Percentiles rank a stretch among this genome's conserved stretches.
Conservation (phyloP, 2,329 filamentous ascomycete species). For the Neonectria magnoliae region DNA sequence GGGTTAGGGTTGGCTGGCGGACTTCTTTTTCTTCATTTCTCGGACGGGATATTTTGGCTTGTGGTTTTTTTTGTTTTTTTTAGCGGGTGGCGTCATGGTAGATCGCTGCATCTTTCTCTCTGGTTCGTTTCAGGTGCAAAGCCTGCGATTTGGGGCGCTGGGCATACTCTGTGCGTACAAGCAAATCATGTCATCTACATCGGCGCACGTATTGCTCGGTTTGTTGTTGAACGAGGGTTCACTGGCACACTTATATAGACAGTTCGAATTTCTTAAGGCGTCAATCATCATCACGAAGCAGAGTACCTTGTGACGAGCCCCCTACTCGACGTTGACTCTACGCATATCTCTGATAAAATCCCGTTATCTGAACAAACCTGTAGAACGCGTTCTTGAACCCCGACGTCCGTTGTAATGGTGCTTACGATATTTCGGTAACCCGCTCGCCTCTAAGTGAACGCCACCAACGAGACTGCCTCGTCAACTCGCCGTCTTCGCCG, state of each 20-base stretch:
- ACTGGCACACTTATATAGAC: slow-evolving; percentile 31
- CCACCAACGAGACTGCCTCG: slow-evolving; percentile 44
- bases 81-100: slow-evolving; percentile 35
- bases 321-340: not conserved
- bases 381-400: not conserved
- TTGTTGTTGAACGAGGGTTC: slow-evolving; percentile 14
- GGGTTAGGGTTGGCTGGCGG: slow-evolving; percentile 4
- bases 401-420: not conserved
- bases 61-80: slow-evolving; percentile 1
- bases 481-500: slow-evolving; percentile 43
- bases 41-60: slow-evolving; percentile 14
- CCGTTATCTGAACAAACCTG: not conserved
- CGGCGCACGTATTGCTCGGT: slow-evolving; percentile 17
- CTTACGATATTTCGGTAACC: slow-evolving; percentile 32
- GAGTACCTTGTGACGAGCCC: not conserved
- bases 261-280: slow-evolving; percentile 24
- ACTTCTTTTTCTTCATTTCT: not conserved
- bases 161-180: slow-evolving; percentile 19
- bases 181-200: slow-evolving; percentile 19
- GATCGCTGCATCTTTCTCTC: slow-evolving; percentile 28
- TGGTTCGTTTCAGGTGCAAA: slow-evolving; percentile 3
- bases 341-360: too few species aligned
- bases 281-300: slow-evolving; percentile 13
- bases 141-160: slow-evolving; percentile 11
- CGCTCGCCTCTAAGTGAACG: slow-evolving; percentile 41